Conservation (phyloP, 306 rosid species). For the Lathyrus oleraceus region DNA sequence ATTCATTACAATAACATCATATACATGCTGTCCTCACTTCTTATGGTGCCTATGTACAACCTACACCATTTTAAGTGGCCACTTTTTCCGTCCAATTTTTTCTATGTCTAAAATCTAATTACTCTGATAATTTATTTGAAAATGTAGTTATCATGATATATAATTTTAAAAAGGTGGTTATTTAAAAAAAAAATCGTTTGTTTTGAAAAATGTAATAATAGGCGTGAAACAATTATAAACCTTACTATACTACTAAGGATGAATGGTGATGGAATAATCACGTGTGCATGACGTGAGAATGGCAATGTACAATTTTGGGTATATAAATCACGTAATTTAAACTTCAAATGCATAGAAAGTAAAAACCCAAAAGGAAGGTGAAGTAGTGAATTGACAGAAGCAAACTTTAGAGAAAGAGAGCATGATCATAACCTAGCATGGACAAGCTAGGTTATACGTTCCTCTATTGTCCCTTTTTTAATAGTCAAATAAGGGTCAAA, state of each 20-base stretch:
- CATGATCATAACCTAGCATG: constrained; percentile 35
- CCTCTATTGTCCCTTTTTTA: background rate
- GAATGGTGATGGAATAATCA: constrained; percentile 49
- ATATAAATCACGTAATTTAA: constrained; percentile 17
- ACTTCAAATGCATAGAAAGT: constrained; percentile 27
- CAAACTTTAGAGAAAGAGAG: constrained; percentile 11
- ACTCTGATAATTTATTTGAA: no score
- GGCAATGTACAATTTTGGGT: constrained; percentile 7
- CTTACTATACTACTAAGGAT: background rate
- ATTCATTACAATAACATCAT: no score
- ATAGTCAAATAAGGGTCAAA: constrained; percentile 36
- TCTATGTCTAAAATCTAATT: no score
- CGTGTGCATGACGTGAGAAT: constrained; percentile 41
- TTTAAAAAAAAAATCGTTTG: no score
- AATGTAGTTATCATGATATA: no score
- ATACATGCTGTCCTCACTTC: no score
- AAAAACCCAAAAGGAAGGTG: constrained; percentile 37
- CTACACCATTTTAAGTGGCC: no score
- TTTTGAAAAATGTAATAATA: no score
- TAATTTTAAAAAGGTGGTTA: no score
- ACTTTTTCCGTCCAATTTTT: no score
- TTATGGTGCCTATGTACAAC: no score
- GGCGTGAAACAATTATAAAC: background rate
- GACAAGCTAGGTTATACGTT: constrained; percentile 10
- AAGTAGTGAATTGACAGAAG: constrained; percentile 37